Percentiles rank a stretch among this genome's conserved stretches.
phyloP scores from a whole-genome alignment of 129 eudicot genomes.

The sunflower (Helianthus annuus) region DNA sequence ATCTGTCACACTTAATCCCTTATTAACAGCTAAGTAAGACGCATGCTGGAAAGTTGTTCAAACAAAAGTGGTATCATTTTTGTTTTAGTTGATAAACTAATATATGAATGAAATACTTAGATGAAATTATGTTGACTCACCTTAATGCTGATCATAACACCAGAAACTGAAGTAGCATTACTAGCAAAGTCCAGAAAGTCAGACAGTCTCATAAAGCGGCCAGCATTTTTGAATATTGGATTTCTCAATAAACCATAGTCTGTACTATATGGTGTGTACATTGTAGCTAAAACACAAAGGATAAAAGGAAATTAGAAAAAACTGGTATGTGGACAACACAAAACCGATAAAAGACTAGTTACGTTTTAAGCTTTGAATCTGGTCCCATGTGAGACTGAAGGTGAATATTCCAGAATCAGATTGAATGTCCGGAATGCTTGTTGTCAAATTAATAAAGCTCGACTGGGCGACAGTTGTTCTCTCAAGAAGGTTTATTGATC shows the following conservation, averaged over 20 bases:
- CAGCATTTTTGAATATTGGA: constrained; percentile 53
- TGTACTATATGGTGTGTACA: constrained; percentile 33
- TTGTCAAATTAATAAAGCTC: constrained; percentile 18
- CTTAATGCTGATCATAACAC: constrained; percentile 80
- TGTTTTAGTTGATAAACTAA: no score
- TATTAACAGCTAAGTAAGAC: constrained; percentile 57
- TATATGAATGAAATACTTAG: background rate
- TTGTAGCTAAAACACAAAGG: constrained; percentile 54
- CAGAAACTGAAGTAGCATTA: constrained; percentile 67
- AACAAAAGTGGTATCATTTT: background rate
- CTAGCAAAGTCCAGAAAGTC: constrained; percentile 61
- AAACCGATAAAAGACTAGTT: constrained; percentile 26
- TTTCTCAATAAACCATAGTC: constrained; percentile 44
- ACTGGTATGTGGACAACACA: background rate
- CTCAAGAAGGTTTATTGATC: constrained; percentile 74
- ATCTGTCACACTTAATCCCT: constrained; percentile 61
- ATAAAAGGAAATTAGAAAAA: background rate
- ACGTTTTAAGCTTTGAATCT: constrained; percentile 64
- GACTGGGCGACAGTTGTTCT: constrained; percentile 53
- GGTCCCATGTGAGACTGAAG: constrained; percentile 70
- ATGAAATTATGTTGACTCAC: constrained; percentile 43
- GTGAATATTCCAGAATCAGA: constrained; percentile 54
- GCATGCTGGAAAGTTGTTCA: constrained; percentile 57
- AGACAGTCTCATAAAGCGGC: constrained; percentile 50
- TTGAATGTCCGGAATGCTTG: constrained; percentile 41